These are phyloP conservation scores for Hsuehochloa calcarea DNA, from an alignment of 176 grass and related monocot genomes.

Conservation along the genomic window DNA sequence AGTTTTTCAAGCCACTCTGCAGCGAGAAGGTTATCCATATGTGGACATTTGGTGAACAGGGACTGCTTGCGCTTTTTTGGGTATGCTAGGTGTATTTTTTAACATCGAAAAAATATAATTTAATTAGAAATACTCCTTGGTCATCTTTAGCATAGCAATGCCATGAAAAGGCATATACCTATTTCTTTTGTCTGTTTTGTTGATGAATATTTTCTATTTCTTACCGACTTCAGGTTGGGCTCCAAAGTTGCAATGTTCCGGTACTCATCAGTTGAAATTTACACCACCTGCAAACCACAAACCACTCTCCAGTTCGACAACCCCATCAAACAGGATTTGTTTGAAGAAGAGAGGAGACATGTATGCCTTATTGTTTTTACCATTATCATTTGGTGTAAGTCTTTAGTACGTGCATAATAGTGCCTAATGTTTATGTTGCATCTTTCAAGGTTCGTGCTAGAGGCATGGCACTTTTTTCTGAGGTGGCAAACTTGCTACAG, in stretches of 20 bases:
- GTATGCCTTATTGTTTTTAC: conserved; percentile 48
- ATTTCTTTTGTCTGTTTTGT: conserved; percentile 9
- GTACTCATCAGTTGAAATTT: conserved; percentile 91
- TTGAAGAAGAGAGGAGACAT: conserved; percentile 59
- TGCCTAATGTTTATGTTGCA: conserved; percentile 32
- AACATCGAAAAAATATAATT: background rate
- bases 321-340: conserved; percentile 64
- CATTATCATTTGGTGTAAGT: conserved; percentile 17
- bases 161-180: background rate
- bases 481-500: conserved; percentile 59
- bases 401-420: conserved; percentile 4
- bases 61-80: conserved; percentile 98
- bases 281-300: conserved; percentile 84
- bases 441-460: conserved; percentile 69
- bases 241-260: conserved; percentile 91
- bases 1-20: conserved; percentile 95
- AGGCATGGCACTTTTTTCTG: conserved; percentile 58
- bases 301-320: conserved; percentile 68
- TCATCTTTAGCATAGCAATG: conserved; percentile 5
- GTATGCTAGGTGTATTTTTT: conserved; percentile 49
- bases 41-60: conserved; percentile 90
- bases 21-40: conserved; percentile 83
- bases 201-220: background rate
- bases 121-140: conserved; percentile 6
- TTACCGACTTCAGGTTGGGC: conserved; percentile 68